phyloP scores from a whole-genome alignment of 148 eudicot genomes.

The Camellia sinensis region DNA sequence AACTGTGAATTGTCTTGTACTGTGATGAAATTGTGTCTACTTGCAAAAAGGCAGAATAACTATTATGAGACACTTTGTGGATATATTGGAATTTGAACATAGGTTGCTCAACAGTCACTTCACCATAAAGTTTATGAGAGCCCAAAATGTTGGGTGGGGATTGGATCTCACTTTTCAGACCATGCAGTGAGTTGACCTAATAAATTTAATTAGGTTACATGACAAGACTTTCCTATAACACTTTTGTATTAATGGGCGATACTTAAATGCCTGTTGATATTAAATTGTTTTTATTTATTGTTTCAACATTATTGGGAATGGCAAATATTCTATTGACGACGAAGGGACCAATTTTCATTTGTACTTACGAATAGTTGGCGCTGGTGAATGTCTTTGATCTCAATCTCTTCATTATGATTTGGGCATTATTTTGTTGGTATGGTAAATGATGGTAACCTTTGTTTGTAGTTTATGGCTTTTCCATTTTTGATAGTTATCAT shows the following conservation, averaged over 20 bases:
- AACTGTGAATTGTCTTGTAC: slow-evolving; percentile 6
- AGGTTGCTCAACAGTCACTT: neutral
- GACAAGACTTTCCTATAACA: neutral
- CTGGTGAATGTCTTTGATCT: neutral
- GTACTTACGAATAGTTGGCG: neutral
- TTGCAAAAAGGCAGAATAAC: slow-evolving; percentile 8
- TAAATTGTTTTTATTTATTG: neutral
- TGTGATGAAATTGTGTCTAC: slow-evolving; percentile 8
- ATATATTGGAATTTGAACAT: neutral
- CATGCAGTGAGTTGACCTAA: no score
- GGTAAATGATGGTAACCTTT: neutral
- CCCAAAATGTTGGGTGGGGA: neutral
- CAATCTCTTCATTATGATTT: neutral
- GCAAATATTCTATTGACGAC: neutral
- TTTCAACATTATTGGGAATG: neutral
- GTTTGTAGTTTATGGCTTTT: neutral
- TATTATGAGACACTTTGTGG: neutral
- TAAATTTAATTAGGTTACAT: neutral
- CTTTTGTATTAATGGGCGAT: neutral
- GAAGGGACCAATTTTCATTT: neutral
- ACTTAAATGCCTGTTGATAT: neutral
- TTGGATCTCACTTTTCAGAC: neutral
- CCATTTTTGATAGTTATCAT: neutral
- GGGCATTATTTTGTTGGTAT: neutral
- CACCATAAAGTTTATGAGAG: neutral